Percentiles rank a stretch among this genome's conserved stretches.
phyloP scores from a whole-genome alignment of 2,329 filamentous ascomycete species.

The Alternaria sp. region DNA sequence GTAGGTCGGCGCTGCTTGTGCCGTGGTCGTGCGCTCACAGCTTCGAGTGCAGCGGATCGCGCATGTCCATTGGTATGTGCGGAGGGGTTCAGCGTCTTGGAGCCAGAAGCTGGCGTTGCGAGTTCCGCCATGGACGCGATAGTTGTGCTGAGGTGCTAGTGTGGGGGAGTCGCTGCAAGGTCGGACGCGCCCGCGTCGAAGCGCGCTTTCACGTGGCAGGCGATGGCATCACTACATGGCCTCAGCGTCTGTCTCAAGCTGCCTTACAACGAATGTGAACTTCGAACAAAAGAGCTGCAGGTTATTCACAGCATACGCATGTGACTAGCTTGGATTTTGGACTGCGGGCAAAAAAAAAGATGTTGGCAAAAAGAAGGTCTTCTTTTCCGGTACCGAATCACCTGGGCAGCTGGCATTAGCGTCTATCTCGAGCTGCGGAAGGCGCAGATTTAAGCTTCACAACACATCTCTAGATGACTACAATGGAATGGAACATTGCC shows the following conservation, averaged over 20 bases:
- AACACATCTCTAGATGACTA: not conserved
- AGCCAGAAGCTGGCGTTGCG: not conserved
- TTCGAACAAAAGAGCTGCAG: no score
- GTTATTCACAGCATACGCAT: no score
- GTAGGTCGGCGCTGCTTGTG: constrained; percentile 38
- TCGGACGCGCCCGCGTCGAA: not conserved
- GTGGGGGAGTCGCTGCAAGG: not conserved
- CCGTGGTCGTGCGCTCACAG: constrained; percentile 32
- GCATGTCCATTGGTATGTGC: not conserved
- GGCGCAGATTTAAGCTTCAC: not conserved
- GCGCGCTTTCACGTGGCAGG: constrained; percentile 5
- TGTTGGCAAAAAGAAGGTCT: no score
- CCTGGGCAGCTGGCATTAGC: no score
- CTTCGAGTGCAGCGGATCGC: constrained; percentile 26
- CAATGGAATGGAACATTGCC: no score
- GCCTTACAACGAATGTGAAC: no score
- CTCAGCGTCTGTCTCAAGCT: not conserved
- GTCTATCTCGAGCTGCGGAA: no score
- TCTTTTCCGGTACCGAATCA: no score
- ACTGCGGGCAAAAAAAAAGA: no score
- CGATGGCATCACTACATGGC: not conserved
- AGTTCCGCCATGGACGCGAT: constrained; percentile 6
- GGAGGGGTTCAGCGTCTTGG: not conserved
- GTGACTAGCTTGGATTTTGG: no score
- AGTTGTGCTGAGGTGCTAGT: not conserved